Evolutionary conservation across 805 yeast species (phyloP).

Genomic region (Nakazawaea ishiwadae): DNA sequence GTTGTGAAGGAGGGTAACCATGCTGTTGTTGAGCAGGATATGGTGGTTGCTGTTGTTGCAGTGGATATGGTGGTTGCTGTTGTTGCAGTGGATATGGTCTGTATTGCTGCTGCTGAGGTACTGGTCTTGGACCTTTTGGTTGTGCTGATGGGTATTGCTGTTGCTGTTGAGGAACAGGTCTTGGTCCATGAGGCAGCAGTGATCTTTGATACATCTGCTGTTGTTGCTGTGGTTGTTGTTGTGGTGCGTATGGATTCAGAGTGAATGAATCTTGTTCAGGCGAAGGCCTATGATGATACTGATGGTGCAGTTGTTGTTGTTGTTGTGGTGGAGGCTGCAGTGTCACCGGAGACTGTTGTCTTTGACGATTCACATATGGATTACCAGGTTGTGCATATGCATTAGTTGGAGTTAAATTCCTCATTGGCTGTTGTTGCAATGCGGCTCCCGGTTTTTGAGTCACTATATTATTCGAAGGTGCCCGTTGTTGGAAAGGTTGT

Average conservation of each 20-base stretch:
- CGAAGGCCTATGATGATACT: too few relatives aligned
- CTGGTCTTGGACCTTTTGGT: constrained; percentile 13
- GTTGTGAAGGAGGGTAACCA: constrained; percentile 2
- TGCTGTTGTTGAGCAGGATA: background rate
- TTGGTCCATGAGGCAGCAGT: constrained; percentile 6
- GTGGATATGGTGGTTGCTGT: constrained; percentile 5
- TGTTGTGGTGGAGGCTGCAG: constrained; percentile 9
- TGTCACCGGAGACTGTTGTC: constrained; percentile 3
- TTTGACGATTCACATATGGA: constrained; percentile 7
- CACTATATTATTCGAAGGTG: constrained; percentile 22
- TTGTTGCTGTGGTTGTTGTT: constrained; percentile 15
- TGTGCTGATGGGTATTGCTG: constrained; percentile 15
- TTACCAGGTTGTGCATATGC: background rate
- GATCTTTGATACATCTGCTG: constrained; percentile 7
- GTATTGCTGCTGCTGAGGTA: constrained; percentile 7
- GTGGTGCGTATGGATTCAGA: constrained; percentile 11
- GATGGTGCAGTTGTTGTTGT: constrained; percentile 5
- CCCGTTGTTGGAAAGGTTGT: constrained; percentile 16
- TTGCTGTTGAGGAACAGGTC: constrained; percentile 14
- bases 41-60: constrained; percentile 6
- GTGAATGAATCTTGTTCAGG: background rate
- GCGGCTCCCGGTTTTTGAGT: constrained; percentile 15
- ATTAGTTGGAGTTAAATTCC: constrained; percentile 3
- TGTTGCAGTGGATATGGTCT: constrained; percentile 1
- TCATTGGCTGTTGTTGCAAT: constrained; percentile 10